These are phyloP conservation scores for Blastomyces percursus DNA, from an alignment of 2,329 filamentous ascomycete species.

Conservation along the genomic window DNA sequence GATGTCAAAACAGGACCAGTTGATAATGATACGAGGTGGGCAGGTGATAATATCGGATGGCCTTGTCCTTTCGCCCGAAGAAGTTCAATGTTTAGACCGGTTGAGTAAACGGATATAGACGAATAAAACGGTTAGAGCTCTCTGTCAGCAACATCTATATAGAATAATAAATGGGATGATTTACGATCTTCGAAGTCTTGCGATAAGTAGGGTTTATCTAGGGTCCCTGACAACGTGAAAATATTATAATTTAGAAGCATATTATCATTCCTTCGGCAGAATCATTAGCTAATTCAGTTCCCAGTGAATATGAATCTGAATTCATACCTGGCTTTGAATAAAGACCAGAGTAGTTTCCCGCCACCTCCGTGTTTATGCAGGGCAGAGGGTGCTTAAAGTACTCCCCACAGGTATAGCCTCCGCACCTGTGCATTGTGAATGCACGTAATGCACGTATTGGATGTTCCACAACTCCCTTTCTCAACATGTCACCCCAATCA, in stretches of 20 bases:
- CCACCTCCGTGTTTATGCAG: neutral
- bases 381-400: neutral
- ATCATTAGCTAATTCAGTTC: neutral
- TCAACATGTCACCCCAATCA: neutral
- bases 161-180: conserved; percentile 5
- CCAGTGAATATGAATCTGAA: too few relatives aligned
- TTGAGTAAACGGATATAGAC: conserved; percentile 26
- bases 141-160: conserved; percentile 4
- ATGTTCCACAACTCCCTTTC: neutral
- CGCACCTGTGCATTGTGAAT: neutral
- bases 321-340: neutral
- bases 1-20: conserved; percentile 13
- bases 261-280: too few relatives aligned
- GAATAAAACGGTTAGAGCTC: neutral
- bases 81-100: conserved; percentile 23
- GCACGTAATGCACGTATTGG: neutral
- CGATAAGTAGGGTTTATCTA: neutral
- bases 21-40: conserved; percentile 23
- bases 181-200: neutral
- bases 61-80: conserved; percentile 24
- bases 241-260: neutral
- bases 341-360: neutral
- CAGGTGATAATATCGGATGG: conserved; percentile 25
- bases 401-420: neutral
- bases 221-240: neutral